phyloP scores from a whole-genome alignment of 2,329 filamentous ascomycete genomes.

The Cercospora sesami region DNA sequence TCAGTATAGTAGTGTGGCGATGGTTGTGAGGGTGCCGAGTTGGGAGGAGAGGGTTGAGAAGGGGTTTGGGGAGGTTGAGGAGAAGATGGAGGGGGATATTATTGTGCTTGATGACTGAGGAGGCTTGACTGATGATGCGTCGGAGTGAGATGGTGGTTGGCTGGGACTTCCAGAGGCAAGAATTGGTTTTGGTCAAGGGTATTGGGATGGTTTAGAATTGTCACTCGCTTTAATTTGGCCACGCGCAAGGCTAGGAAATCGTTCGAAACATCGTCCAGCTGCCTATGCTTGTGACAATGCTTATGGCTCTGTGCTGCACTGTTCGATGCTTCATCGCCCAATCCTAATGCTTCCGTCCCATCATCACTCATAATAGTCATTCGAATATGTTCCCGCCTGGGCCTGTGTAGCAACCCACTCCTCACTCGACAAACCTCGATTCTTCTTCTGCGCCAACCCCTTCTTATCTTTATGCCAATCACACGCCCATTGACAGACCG shows the following conservation, averaged over 20 bases:
- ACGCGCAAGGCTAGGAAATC: no score
- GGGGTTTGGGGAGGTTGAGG: neutral
- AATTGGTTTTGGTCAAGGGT: no score
- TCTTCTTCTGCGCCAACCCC: conserved; percentile 46
- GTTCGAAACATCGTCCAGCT: no score
- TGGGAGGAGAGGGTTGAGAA: neutral
- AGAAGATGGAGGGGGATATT: neutral
- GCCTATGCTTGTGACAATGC: no score
- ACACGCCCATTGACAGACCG: conserved; percentile 50
- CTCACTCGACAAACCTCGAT: conserved; percentile 48
- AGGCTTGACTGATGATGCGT: neutral
- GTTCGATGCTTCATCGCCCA: no score
- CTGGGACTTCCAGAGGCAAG: no score
- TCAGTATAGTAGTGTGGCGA: neutral
- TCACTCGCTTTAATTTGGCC: no score
- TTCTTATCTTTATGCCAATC: conserved; percentile 51
- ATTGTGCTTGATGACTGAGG: neutral
- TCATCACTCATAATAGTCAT: conserved; percentile 36
- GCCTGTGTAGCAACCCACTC: conserved; percentile 53
- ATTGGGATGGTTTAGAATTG: no score
- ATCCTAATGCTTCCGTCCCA: no score
- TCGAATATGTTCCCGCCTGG: conserved; percentile 45
- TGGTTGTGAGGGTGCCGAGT: neutral
- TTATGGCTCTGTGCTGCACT: no score
- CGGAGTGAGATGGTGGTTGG: no score